Conservation (phyloP, 2,329 filamentous ascomycete genomes). For the Didymella pinodella region DNA sequence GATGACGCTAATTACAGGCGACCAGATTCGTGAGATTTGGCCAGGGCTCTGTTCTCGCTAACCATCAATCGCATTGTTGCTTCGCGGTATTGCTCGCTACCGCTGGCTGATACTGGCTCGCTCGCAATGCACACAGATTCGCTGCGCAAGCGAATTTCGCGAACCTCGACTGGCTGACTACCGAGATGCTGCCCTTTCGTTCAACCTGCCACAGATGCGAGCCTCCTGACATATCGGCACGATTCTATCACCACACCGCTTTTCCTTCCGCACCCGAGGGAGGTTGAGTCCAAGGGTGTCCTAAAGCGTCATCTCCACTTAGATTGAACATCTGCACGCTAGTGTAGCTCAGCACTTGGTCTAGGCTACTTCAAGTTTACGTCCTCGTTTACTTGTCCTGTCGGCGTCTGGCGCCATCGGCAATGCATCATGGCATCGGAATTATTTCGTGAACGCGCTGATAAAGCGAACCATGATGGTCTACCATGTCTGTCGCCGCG, state of each 20-base stretch:
- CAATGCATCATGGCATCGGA: constrained; percentile 27
- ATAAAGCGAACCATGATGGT: constrained; percentile 34
- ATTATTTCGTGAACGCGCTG: constrained; percentile 23
- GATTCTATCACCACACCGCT: constrained; percentile 10
- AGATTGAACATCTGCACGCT: constrained; percentile 23
- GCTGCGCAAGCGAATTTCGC: background rate
- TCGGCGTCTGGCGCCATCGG: constrained; percentile 22
- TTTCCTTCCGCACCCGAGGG: constrained; percentile 15
- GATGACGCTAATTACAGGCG: background rate
- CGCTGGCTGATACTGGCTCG: background rate
- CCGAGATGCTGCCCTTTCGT: background rate
- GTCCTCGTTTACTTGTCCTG: constrained; percentile 4
- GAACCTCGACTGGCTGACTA: background rate
- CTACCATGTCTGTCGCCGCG: constrained; percentile 10
- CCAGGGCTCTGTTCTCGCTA: background rate
- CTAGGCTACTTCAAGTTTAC: constrained; percentile 19
- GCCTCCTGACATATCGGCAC: constrained; percentile 3
- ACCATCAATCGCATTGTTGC: background rate
- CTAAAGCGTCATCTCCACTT: constrained; percentile 26
- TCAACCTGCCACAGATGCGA: constrained; percentile 3
- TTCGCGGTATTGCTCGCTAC: background rate
- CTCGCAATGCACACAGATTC: constrained; percentile 4
- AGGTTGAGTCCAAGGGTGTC: constrained; percentile 19
- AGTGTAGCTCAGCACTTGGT: constrained; percentile 22
- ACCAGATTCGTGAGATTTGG: background rate